Base-by-base conservation (phyloP, 1,284 basidiomycete species). In the Ganoderma boninense region DNA sequence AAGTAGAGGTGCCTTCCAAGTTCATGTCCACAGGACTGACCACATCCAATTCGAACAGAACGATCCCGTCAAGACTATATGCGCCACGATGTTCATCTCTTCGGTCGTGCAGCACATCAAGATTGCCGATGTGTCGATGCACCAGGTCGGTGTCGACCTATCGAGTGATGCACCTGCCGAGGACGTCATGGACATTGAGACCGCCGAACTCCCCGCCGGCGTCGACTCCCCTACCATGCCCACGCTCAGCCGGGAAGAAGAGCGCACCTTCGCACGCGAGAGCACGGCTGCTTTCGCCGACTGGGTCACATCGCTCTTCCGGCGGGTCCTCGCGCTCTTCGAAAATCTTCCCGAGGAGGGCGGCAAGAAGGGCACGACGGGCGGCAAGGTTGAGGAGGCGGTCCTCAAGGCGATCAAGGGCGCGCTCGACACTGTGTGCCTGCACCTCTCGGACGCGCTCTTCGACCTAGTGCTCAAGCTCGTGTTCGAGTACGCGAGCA, bases 291-390 rank as follows among this genome's bases (percentile, higher is more conserved):
- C 87, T 10, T 95, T 96, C 80, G 90, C 94, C 91, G 95, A 96
- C 76, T 99, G 97, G 97, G 92, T 97, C 4, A 89, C 91, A 0
- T 93, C 94, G 56, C 93, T 98, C 72, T 92, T 99, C 76, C 89
- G 94, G 8, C 89, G 96, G 10, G 92, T 99, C 44, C 86, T 99
- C 62, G 89, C 94, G 0, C 83, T 99, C 5, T 97, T 95, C 77
- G 95, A 97, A 82, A 96, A 97, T 77, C 85, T 99, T 7, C 97
- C 98, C 0, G 97, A 99, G 78, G 97, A 97, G 81, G 95, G 95
- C 16, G 94, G 94, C 14, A 88, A 89, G 80, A 89, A 86, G 82
- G 92, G 95, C 74, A 92, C 87, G 11, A 94, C 92, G 1, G 95
- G 95, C 46, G 96, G 95, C 43, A 96, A 95, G 81, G 87, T 90